A percentile compares a stretch with the other conserved stretches of the same genome.
Evolutionary conservation across 1,139 yeast genomes (phyloP).

Genomic region (Kurtzmaniella quercitrusa): DNA sequence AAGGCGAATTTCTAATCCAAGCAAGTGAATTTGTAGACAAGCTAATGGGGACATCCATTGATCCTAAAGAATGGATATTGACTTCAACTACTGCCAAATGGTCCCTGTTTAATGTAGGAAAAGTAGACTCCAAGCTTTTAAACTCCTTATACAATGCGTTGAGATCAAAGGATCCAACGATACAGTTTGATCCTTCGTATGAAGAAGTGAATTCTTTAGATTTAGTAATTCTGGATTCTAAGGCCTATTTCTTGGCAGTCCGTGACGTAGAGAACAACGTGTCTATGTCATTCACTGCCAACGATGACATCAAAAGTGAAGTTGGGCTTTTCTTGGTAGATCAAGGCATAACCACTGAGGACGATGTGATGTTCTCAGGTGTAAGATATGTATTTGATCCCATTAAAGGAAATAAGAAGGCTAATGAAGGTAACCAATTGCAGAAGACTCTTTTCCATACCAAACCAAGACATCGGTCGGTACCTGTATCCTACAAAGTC

Average conservation of each 20-base stretch:
- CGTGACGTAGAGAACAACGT: not conserved
- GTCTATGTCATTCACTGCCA: not conserved
- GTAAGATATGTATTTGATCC: slow-evolving; percentile 25
- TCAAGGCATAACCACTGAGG: slow-evolving; percentile 19
- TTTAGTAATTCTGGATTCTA: slow-evolving; percentile 13
- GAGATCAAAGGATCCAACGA: not conserved
- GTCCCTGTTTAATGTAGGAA: not conserved
- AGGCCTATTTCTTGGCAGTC: slow-evolving; percentile 11
- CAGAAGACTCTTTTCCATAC: slow-evolving; percentile 40
- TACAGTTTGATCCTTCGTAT: not conserved
- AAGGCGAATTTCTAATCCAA: not conserved
- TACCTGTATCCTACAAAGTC: slow-evolving; percentile 5
- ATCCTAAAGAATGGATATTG: not conserved
- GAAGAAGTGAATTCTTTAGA: slow-evolving; percentile 12
- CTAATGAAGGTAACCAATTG: slow-evolving; percentile 13
- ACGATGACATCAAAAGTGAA: slow-evolving; percentile 15
- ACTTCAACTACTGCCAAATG: not conserved
- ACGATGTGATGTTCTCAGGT: slow-evolving; percentile 35
- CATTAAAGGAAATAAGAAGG: slow-evolving; percentile 7
- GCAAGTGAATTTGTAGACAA: not conserved
- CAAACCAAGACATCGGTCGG: slow-evolving; percentile 36
- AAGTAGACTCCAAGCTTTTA: not conserved
- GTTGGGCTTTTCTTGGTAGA: slow-evolving; percentile 34
- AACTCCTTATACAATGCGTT: not conserved
- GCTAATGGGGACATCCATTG: not conserved